Base-by-base conservation (phyloP, 169 alveolate genomes). In the Fabrea salina region DNA sequence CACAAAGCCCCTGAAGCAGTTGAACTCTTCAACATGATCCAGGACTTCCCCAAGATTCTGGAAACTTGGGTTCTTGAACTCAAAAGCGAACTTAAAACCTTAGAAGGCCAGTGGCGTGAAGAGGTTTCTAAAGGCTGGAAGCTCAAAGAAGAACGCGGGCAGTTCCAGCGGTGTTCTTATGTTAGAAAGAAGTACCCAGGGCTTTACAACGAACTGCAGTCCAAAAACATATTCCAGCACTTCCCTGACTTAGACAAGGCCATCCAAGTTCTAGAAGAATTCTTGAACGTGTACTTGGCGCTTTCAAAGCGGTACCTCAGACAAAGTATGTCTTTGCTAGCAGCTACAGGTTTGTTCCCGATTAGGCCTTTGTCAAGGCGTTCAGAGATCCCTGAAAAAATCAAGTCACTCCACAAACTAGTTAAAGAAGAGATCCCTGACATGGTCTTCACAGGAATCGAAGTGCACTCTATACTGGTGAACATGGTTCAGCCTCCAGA, bases 371-470 rank as follows among this genome's bases (percentile, higher is more conserved):
- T 2, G 2, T 8, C 22, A 19, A 11, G 41, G 2, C 32, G 8
- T 8, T 16, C 30, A 25, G 32, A 37, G 44, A 22, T 22, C 30
- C 35, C 8, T 11, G 41, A 30, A 8, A 47, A 8, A 8, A n/a
- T 16, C 40, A 68, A 68, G 32, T 19, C 19, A 8, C n/a, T 68
- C 37, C 47, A 13, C 19, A 7, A 1, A 13, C 16, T 11, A 68
- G 67, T 44, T 1, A 43, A 68, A 30, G 78, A 68, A 68, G 78
- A 68, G 44, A 16, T 68, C 30, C 78, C 78, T 11, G 44, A 27
- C 1, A 19, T 68, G 13, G 44, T 68, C 13, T 16, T 43, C 8
- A 68, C 64, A 8, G 35, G 27, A 41, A 3, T 68, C 22, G 66
- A 68, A 33, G 35, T 61, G 32, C 50, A 33, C 3, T 16, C 25